Base-by-base conservation (phyloP, 371 early-diverging fungal species). In the Mortierella sp. region DNA sequence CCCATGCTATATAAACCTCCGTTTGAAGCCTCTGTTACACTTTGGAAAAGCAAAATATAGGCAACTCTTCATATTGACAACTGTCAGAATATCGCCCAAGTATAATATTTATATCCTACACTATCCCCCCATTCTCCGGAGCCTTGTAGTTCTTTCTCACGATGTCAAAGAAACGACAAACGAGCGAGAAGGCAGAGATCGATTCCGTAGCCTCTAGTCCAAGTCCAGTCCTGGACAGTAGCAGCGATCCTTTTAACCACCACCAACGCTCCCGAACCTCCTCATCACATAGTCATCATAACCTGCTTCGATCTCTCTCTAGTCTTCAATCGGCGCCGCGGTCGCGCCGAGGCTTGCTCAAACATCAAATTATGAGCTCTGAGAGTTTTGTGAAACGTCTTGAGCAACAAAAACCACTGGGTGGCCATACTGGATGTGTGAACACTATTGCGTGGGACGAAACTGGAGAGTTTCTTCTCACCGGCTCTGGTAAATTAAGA, bases 341-440 rank as follows among this genome's bases (percentile, higher is more conserved):
- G 3, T 51, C 64, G 15, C 68, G 73, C 4, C 73, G 67, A 34
- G 68, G 53, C 22, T 51, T 68, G 28, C 29, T 67, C 31, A 73
- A 62, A 43, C 37, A 57, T 31, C 59, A 69, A 28, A 28, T 73
- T 40, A 29, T 80, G 9, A 68, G 67, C 42, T 56, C 67, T 3
- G 71, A 55, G 17, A 61, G 68, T 40, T 74, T 80, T 53, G 71
- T 74, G 26, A 70, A 57, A 57, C 66, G 75, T 10, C 29, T 80
- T 55, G 71, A 74, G 43, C 68, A 68, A 31, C 70, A 80, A 10
- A n/a, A 61, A 4, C 26, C 26, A 7, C 82, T 94, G 49, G 62
- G 75, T 7, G 91, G 89, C 10, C 96, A 95, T 70, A 64, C 65
- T 3, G 96, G 96, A 29, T 95, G 96, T 66, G 92, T 95, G 40